A percentile compares a stretch with the other conserved stretches of the same genome.
Evolutionary conservation across 2,329 filamentous ascomycete genomes (phyloP).

Genomic region (Colletotrichum trifolii): DNA sequence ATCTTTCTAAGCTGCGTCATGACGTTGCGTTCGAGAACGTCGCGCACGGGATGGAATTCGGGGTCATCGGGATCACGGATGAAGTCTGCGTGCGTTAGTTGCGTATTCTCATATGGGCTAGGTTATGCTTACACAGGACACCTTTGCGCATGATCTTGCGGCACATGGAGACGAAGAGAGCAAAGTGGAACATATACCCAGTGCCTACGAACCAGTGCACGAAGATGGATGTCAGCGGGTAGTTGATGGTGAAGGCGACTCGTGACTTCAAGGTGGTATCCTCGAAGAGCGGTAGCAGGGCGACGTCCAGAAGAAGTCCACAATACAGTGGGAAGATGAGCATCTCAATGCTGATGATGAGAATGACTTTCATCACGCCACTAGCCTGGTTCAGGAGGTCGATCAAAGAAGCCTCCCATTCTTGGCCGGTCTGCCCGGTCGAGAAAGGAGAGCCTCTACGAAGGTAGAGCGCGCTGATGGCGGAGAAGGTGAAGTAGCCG

Average conservation of each 20-base stretch:
- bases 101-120: neutral
- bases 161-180: conserved; percentile 98
- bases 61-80: conserved; percentile 98
- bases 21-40: conserved; percentile 93
- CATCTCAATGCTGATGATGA: conserved; percentile 99
- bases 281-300: conserved; percentile 89
- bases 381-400: conserved; percentile 92
- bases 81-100: conserved; percentile 71
- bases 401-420: conserved; percentile 80
- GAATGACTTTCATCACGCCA: conserved; percentile 95
- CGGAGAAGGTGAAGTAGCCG: conserved; percentile 82
- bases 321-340: conserved; percentile 96
- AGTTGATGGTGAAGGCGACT: conserved; percentile 79
- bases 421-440: conserved; percentile 62
- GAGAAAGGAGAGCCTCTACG: conserved; percentile 78
- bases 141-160: conserved; percentile 96
- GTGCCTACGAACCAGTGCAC: conserved; percentile 99
- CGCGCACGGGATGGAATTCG: conserved; percentile 96
- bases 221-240: conserved; percentile 91
- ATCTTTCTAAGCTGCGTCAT: conserved; percentile 96
- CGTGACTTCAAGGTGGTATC: conserved; percentile 81
- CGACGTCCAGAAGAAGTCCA: conserved; percentile 87
- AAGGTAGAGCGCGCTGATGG: conserved; percentile 83
- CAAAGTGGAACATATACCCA: conserved; percentile 99
- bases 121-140: conserved; percentile 78